Conservation (phyloP, 371 early-diverging fungal genomes). For the Vairimorpha apis region DNA sequence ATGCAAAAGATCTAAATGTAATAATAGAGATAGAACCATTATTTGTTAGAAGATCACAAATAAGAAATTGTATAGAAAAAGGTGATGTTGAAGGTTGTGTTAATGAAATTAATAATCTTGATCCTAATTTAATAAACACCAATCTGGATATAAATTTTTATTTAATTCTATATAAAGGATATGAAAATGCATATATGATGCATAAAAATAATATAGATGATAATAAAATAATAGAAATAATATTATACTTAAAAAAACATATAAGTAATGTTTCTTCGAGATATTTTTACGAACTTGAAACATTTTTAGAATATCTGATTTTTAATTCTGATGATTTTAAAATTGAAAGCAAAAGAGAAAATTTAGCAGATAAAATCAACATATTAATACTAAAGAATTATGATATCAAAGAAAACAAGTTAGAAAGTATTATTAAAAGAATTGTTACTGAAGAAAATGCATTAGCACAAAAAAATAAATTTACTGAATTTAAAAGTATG, state of each 20-base stretch:
- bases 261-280: neutral
- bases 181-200: conserved; percentile 4
- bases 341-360: conserved; percentile 8
- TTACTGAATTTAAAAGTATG: conserved; percentile 19
- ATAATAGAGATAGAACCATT: neutral
- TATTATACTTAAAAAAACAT: conserved; percentile 5
- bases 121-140: conserved; percentile 13
- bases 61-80: conserved; percentile 17
- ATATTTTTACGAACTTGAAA: neutral
- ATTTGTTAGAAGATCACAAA: conserved; percentile 3
- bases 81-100: conserved; percentile 26
- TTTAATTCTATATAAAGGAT: conserved; percentile 29
- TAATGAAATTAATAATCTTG: conserved; percentile 17
- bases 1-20: conserved; percentile 9
- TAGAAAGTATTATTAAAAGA: conserved; percentile 10
- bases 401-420: conserved; percentile 10
- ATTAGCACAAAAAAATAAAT: conserved; percentile 24
- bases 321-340: conserved; percentile 8
- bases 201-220: neutral
- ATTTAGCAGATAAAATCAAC: conserved; percentile 19
- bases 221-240: conserved; percentile 1
- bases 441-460: conserved; percentile 19
- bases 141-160: conserved; percentile 12
- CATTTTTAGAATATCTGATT: conserved; percentile 22
- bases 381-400: conserved; percentile 8